phyloP scores from a whole-genome alignment of 169 alveolate genomes.

The Plasmodium knowlesi region DNA sequence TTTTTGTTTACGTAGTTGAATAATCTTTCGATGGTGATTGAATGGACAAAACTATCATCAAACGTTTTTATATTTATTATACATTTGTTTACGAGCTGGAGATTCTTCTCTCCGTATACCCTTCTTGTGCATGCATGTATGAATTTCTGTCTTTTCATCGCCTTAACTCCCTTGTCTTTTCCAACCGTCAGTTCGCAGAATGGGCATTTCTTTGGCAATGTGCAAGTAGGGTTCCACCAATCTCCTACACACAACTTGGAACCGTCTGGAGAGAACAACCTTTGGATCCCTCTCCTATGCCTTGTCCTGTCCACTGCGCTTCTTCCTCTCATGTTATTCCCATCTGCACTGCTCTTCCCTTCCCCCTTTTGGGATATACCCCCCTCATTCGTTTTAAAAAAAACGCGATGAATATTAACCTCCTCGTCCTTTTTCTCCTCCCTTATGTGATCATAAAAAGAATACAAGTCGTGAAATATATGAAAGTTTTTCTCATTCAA shows the following conservation, averaged over 20 bases:
- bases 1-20: constrained; percentile 16
- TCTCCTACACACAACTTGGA: background rate
- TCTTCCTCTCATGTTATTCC: background rate
- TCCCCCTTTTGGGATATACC: background rate
- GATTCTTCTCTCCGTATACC: constrained; percentile 29
- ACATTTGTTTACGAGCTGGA: constrained; percentile 45
- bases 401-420: constrained; percentile 10
- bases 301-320: background rate
- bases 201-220: background rate
- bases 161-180: background rate
- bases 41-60: constrained; percentile 64
- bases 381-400: constrained; percentile 39
- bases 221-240: background rate
- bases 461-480: constrained; percentile 31
- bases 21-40: constrained; percentile 67
- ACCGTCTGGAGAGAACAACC: background rate
- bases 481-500: constrained; percentile 26
- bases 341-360: background rate
- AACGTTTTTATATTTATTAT: constrained; percentile 68
- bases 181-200: constrained; percentile 26
- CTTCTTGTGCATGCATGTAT: constrained; percentile 27
- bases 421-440: constrained; percentile 65
- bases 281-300: background rate
- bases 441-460: constrained; percentile 35
- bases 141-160: constrained; percentile 30